Evolutionary conservation across 179 eudicot genomes (phyloP).

Genomic region (Sideroxylon spinosum): DNA sequence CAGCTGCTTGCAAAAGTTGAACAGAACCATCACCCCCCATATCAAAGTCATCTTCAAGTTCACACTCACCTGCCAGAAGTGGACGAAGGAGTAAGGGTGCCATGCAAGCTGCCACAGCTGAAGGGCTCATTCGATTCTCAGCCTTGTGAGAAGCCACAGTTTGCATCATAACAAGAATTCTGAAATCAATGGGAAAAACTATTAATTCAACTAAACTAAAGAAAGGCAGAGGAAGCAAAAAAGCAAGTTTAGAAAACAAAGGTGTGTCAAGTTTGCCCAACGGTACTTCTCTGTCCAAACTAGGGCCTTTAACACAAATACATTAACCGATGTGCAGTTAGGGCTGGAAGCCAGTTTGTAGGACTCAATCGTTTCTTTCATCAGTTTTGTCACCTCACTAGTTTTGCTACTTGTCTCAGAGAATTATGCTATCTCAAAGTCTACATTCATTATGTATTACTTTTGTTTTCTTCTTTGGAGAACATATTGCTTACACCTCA

Average conservation of each 20-base stretch:
- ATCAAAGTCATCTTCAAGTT: conserved; percentile 72
- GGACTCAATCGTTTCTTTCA: too few species aligned
- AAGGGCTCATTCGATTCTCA: conserved; percentile 78
- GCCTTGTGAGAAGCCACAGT: conserved; percentile 61
- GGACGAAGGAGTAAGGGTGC: conserved; percentile 98
- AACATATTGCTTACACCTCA: neutral
- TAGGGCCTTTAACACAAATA: neutral
- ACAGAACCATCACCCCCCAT: conserved; percentile 86
- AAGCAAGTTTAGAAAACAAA: neutral
- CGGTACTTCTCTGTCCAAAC: neutral
- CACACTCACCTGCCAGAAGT: conserved; percentile 93
- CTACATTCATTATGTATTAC: neutral
- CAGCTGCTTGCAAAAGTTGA: conserved; percentile 98
- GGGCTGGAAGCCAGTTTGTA: too few species aligned
- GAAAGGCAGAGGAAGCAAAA: neutral
- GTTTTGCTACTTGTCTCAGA: neutral
- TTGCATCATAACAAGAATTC: conserved; percentile 92
- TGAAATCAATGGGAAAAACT: conserved; percentile 24
- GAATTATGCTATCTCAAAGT: neutral
- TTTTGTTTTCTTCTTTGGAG: neutral
- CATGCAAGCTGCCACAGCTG: conserved; percentile 99
- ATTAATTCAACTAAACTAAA: neutral
- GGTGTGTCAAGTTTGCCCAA: neutral
- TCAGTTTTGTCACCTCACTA: neutral
- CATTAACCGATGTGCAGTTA: neutral